A percentile compares a stretch with the other conserved stretches of the same genome.
phyloP scores from a whole-genome alignment of 306 rosid species.

The Calophaca sinica region DNA sequence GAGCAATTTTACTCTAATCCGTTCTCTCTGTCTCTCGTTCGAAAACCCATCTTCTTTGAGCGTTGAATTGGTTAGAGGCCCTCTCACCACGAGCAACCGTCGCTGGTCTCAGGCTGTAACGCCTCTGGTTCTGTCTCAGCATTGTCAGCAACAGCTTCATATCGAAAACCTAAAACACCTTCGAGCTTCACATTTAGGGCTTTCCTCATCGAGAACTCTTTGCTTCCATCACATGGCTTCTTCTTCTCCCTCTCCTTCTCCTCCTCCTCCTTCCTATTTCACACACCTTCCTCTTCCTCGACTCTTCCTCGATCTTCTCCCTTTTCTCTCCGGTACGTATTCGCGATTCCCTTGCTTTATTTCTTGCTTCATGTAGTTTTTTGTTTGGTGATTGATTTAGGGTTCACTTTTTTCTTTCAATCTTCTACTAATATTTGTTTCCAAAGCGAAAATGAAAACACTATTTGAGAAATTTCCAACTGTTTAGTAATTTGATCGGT shows the following conservation, averaged over 20 bases:
- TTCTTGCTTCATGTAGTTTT: slow-evolving; percentile 16
- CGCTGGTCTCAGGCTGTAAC: too few relatives aligned
- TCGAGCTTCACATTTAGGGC: too few relatives aligned
- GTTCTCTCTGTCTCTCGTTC: too few relatives aligned
- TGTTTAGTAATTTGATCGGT: slow-evolving; percentile 33
- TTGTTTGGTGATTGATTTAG: slow-evolving; percentile 4
- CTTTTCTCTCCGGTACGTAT: slow-evolving; percentile 53
- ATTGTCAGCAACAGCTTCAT: too few relatives aligned
- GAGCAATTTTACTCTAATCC: too few relatives aligned
- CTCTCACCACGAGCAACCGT: too few relatives aligned
- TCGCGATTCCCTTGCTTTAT: slow-evolving; percentile 17
- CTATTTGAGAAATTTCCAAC: not conserved
- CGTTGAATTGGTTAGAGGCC: too few relatives aligned
- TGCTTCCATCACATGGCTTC: slow-evolving; percentile 49
- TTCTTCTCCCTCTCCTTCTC: slow-evolving; percentile 44
- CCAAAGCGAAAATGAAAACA: not conserved
- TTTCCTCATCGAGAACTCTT: too few relatives aligned
- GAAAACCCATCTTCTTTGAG: too few relatives aligned
- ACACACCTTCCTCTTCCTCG: slow-evolving; percentile 50
- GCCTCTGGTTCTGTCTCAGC: too few relatives aligned
- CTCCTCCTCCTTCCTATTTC: slow-evolving; percentile 12
- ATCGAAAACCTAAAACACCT: too few relatives aligned
- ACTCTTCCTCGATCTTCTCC: slow-evolving; percentile 42
- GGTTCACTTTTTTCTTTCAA: slow-evolving; percentile 17
- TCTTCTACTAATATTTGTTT: slow-evolving; percentile 41